Conservation (phyloP, 2,329 filamentous ascomycete species). For the Colletotrichum lentis region DNA sequence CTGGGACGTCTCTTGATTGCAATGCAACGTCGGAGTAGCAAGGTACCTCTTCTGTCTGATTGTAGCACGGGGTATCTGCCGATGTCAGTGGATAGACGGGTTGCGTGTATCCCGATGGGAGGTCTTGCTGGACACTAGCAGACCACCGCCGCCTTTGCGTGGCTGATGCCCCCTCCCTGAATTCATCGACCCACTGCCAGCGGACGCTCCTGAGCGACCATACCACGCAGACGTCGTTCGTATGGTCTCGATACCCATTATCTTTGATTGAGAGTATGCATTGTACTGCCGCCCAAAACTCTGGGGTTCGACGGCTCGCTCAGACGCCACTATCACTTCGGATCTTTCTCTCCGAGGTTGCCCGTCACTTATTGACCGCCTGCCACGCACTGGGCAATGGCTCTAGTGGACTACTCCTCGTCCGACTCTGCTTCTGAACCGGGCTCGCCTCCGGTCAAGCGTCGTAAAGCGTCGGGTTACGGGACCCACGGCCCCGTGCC, state of each 20-base stretch:
- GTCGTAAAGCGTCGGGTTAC: constrained; percentile 46
- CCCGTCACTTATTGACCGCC: neutral
- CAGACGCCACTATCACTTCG: neutral
- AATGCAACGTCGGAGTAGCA: neutral
- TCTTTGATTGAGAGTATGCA: neutral
- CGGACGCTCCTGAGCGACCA: constrained; percentile 20
- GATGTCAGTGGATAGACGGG: neutral
- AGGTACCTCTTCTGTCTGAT: neutral
- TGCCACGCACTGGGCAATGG: constrained; percentile 53
- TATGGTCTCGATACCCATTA: neutral
- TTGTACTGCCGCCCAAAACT: neutral
- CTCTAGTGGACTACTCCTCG: constrained; percentile 72
- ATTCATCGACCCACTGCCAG: neutral
- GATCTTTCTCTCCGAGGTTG: constrained; percentile 8
- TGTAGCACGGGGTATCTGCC: neutral
- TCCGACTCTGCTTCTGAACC: constrained; percentile 47
- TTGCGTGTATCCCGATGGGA: constrained; percentile 19
- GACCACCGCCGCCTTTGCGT: constrained; percentile 2
- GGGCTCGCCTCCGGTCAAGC: constrained; percentile 49
- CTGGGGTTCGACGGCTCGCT: neutral
- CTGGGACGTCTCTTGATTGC: neutral
- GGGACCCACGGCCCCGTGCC: constrained; percentile 1
- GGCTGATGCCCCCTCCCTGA: neutral
- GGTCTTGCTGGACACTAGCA: constrained; percentile 23
- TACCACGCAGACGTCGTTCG: neutral